Conservation (phyloP, 2,329 filamentous ascomycete species). For the Ophiobolus disseminans region DNA sequence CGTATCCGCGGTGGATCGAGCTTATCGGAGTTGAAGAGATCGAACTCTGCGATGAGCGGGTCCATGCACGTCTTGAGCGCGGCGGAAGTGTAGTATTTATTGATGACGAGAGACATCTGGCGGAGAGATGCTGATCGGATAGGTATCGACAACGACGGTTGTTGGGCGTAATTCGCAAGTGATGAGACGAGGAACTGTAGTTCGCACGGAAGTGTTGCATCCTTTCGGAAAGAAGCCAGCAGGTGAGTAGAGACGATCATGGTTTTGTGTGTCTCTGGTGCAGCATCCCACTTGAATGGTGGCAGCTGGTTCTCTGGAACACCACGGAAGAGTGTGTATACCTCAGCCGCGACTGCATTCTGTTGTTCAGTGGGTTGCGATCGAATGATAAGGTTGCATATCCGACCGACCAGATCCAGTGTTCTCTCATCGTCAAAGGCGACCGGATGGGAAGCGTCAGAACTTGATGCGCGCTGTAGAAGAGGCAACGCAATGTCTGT, state of each 20-base stretch:
- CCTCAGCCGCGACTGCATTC: constrained; percentile 58
- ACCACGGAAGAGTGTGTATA: constrained; percentile 61
- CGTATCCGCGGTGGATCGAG: constrained; percentile 55
- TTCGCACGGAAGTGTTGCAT: constrained; percentile 43
- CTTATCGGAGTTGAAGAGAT: constrained; percentile 41
- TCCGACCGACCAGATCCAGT: constrained; percentile 66
- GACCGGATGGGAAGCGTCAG: constrained; percentile 37
- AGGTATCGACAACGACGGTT: constrained; percentile 31
- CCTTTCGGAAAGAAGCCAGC: constrained; percentile 57
- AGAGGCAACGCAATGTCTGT: constrained; percentile 56
- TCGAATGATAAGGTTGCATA: constrained; percentile 66
- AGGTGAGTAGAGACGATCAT: constrained; percentile 66
- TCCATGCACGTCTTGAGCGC: constrained; percentile 50
- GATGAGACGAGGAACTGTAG: constrained; percentile 40
- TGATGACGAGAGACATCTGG: constrained; percentile 56
- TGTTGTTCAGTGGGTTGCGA: constrained; percentile 60
- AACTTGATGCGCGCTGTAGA: constrained; percentile 46
- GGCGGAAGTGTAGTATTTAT: constrained; percentile 56
- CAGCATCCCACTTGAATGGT: constrained; percentile 41
- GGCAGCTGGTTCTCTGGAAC: constrained; percentile 34
- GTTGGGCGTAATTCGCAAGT: constrained; percentile 49
- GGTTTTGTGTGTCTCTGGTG: constrained; percentile 50
- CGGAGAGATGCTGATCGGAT: constrained; percentile 48
- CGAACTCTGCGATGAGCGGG: constrained; percentile 44
- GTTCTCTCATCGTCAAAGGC: constrained; percentile 57